A percentile compares a stretch with the other conserved stretches of the same genome.
phyloP scores from a whole-genome alignment of 345 rosid genomes.

The Populus davidiana region DNA sequence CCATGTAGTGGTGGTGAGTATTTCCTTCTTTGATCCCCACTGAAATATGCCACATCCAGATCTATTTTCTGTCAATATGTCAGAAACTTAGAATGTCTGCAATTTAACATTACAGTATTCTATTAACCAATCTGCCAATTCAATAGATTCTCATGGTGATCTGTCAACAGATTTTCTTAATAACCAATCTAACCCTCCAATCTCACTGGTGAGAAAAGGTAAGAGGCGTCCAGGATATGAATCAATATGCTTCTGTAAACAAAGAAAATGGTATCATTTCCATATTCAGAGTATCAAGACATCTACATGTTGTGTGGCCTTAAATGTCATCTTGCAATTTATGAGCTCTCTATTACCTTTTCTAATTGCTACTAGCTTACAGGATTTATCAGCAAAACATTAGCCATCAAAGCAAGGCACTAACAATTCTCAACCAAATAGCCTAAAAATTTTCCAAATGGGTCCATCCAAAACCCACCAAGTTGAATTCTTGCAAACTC shows the following conservation, averaged over 20 bases:
- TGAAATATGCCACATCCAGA: neutral
- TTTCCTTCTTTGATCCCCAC: neutral
- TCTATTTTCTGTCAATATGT: neutral
- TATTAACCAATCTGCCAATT: neutral
- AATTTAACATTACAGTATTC: neutral
- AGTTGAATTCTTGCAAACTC: neutral
- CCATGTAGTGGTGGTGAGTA: neutral
- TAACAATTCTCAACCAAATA: neutral
- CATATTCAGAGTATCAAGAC: neutral
- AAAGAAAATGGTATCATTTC: neutral
- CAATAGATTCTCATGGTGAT: neutral
- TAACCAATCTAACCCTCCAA: neutral
- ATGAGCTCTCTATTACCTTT: neutral
- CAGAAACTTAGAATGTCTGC: neutral
- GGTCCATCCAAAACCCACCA: neutral
- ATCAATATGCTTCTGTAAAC: neutral
- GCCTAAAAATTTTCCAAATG: neutral
- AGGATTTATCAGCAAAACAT: neutral
- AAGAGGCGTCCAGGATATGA: neutral
- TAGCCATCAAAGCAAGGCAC: neutral
- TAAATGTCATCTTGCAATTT: neutral
- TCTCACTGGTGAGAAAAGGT: neutral
- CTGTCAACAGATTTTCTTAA: neutral
- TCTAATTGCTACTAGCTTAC: neutral
- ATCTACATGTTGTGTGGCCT: neutral